Evolutionary conservation across 176 grass and related monocot species (phyloP).

Genomic region (Calamus simplicifolius): DNA sequence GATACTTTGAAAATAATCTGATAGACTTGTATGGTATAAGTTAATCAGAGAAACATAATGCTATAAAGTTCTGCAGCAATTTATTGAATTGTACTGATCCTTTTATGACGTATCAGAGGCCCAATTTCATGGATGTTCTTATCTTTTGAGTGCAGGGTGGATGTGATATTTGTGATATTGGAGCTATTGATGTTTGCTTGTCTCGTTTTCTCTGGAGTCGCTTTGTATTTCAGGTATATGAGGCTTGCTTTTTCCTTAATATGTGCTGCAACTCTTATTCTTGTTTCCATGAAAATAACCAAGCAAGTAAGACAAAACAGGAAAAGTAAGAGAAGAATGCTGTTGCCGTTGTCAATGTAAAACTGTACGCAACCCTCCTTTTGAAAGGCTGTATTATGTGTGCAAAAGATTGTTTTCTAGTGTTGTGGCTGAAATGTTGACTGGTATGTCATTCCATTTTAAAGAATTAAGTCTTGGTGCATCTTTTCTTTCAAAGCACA

Average conservation of each 20-base stretch:
- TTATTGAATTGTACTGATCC: no score
- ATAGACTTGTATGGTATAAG: no score
- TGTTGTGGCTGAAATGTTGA: no score
- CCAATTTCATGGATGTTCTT: not conserved
- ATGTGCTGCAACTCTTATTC: conserved; percentile 24
- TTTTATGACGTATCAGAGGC: no score
- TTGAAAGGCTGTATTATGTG: no score
- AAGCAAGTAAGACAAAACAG: conserved; percentile 36
- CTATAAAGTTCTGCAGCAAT: no score
- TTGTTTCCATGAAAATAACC: conserved; percentile 32
- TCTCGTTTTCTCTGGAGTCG: conserved; percentile 42
- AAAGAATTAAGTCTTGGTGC: no score
- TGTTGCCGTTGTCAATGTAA: conserved; percentile 46
- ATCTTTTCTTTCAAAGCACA: no score
- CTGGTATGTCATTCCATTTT: no score
- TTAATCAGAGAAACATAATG: no score
- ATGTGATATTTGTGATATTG: conserved; percentile 40
- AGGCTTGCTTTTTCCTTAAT: conserved; percentile 32
- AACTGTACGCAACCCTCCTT: not conserved
- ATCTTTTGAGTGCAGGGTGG: conserved; percentile 19
- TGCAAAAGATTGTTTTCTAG: no score
- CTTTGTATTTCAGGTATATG: conserved; percentile 37
- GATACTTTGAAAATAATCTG: no score
- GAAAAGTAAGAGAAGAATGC: conserved; percentile 38
- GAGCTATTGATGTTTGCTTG: conserved; percentile 42